These are phyloP conservation scores for Wolfiporia cocos DNA, from an alignment of 1,284 basidiomycete species.

Conservation along the genomic window DNA sequence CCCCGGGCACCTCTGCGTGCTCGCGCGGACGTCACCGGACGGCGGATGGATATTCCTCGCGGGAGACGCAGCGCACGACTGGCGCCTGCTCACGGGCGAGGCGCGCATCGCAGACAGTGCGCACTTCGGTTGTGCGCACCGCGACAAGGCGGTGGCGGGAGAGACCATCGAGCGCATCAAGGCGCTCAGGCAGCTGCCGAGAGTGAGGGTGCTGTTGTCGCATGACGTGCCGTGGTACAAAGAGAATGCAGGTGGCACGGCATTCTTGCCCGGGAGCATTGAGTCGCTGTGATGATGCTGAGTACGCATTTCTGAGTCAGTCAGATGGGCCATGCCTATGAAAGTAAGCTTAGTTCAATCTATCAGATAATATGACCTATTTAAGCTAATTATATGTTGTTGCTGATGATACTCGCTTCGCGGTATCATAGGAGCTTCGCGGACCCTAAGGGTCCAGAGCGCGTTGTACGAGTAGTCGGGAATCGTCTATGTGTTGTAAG, in stretches of 20 bases:
- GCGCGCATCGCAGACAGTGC: conserved; percentile 31
- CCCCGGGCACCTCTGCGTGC: conserved; percentile 44
- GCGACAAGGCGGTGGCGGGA: conserved; percentile 34
- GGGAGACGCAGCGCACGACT: conserved; percentile 51
- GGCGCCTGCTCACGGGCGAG: conserved; percentile 42
- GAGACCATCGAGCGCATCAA: conserved; percentile 37
- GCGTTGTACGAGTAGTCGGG: too few relatives aligned
- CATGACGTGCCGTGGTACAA: conserved; percentile 50
- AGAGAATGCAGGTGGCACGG: conserved; percentile 32
- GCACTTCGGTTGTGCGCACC: conserved; percentile 33
- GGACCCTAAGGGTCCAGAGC: too few relatives aligned
- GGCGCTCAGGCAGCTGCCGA: conserved; percentile 29
- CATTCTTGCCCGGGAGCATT: conserved; percentile 31
- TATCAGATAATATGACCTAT: too few relatives aligned
- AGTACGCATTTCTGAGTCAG: too few relatives aligned
- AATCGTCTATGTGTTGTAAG: too few relatives aligned
- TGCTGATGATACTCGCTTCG: too few relatives aligned
- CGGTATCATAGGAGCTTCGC: too few relatives aligned
- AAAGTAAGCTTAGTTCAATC: too few relatives aligned
- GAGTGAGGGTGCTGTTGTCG: conserved; percentile 42
- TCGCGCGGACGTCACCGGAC: conserved; percentile 48
- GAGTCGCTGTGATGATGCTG: conserved; percentile 4
- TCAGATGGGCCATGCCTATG: too few relatives aligned
- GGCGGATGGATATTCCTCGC: conserved; percentile 54
- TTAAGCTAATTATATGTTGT: too few relatives aligned